Percentiles rank a stretch among this genome's conserved stretches.
These are phyloP conservation scores for Spergularia marina DNA, from an alignment of 148 eudicot genomes.

Conservation along the genomic window DNA sequence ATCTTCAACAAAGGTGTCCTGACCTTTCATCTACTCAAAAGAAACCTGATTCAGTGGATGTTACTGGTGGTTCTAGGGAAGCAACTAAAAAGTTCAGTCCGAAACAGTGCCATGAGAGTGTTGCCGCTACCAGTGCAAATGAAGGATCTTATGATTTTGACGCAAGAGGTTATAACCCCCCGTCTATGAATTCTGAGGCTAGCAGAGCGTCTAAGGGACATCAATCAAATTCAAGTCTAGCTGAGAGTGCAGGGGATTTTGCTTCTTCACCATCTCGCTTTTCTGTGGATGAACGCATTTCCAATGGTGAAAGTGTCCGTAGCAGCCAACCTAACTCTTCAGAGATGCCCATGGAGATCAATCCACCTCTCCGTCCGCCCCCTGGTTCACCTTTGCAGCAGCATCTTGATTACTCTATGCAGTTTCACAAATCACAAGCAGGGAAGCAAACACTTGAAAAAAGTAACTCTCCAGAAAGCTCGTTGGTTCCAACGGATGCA, in stretches of 20 bases:
- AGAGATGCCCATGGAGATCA: slow-evolving; percentile 26
- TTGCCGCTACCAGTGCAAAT: slow-evolving; percentile 28
- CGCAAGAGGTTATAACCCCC: slow-evolving; percentile 34
- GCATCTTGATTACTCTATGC: slow-evolving; percentile 35
- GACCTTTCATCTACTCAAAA: slow-evolving; percentile 24
- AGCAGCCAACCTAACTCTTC: slow-evolving; percentile 27
- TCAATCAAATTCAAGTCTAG: slow-evolving; percentile 28
- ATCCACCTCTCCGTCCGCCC: slow-evolving; percentile 33
- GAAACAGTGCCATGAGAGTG: slow-evolving; percentile 17
- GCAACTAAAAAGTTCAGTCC: slow-evolving; percentile 17
- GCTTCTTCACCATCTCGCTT: slow-evolving; percentile 43
- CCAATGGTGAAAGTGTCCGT: slow-evolving; percentile 29
- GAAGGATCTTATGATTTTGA: slow-evolving; percentile 48
- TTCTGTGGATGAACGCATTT: slow-evolving; percentile 40
- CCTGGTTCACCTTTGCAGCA: slow-evolving; percentile 41
- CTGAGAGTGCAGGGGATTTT: slow-evolving; percentile 33
- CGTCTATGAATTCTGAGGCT: slow-evolving; percentile 35
- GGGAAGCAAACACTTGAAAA: slow-evolving; percentile 33
- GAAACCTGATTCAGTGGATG: slow-evolving; percentile 22
- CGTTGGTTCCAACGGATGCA: slow-evolving; percentile 30
- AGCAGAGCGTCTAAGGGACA: slow-evolving; percentile 28
- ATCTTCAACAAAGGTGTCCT: slow-evolving; percentile 37
- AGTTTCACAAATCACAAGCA: slow-evolving; percentile 21
- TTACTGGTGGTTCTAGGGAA: slow-evolving; percentile 22
- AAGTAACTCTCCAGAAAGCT: slow-evolving; percentile 30